Evolutionary conservation across 1,284 basidiomycete genomes (phyloP).

Genomic region (Pseudozyma tsukubaensis): DNA sequence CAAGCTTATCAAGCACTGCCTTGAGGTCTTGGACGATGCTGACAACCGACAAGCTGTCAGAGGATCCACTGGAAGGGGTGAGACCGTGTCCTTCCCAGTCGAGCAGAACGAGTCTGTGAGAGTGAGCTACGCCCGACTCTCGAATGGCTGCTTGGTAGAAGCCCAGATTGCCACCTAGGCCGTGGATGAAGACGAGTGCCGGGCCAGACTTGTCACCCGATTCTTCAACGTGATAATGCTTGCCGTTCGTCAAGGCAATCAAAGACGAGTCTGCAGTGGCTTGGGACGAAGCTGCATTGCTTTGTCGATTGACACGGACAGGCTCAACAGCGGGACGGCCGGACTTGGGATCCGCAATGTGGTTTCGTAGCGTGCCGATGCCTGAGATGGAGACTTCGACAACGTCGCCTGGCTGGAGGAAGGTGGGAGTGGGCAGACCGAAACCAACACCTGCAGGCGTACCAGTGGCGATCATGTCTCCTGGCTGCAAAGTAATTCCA

Average conservation of each 20-base stretch:
- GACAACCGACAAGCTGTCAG: not conserved
- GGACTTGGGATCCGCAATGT: not conserved
- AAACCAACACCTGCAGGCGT: slow-evolving; percentile 14
- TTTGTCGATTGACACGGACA: not conserved
- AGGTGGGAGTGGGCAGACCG: slow-evolving; percentile 5
- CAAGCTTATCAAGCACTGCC: not conserved
- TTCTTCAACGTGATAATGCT: slow-evolving; percentile 9
- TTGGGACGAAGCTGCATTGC: not conserved
- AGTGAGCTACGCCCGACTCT: slow-evolving; percentile 2
- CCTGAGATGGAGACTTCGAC: slow-evolving; percentile 11
- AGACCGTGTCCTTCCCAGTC: slow-evolving; percentile 13
- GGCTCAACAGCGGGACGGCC: slow-evolving; percentile 3
- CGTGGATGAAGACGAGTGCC: slow-evolving; percentile 8
- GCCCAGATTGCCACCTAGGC: slow-evolving; percentile 7
- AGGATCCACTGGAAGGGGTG: not conserved
- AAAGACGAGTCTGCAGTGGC: not conserved
- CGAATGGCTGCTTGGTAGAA: slow-evolving; percentile 7
- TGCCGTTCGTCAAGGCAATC: slow-evolving; percentile 3
- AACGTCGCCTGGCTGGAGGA: slow-evolving; percentile 10
- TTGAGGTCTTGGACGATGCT: not conserved
- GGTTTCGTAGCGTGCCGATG: slow-evolving; percentile 9
- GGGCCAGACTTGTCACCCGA: not conserved
- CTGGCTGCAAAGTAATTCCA: slow-evolving; percentile 13
- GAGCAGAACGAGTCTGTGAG: slow-evolving; percentile 5
- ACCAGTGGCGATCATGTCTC: slow-evolving; percentile 8